Percentiles rank a stretch among this genome's conserved stretches.
phyloP scores from a whole-genome alignment of 2,329 filamentous ascomycete species.

The Beauveria australis region DNA sequence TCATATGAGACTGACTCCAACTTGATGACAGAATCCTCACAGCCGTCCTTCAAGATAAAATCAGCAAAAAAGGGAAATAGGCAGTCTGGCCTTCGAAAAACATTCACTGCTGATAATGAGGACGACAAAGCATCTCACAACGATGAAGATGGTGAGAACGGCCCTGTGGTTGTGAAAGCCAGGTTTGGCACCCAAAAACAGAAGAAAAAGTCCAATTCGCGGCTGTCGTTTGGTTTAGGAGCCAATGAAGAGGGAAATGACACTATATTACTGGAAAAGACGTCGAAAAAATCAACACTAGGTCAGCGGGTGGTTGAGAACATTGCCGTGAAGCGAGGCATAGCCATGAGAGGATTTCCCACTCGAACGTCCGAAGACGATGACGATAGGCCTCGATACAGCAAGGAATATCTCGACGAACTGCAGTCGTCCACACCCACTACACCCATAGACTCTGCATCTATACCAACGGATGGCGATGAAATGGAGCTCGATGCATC shows the following conservation, averaged over 20 bases:
- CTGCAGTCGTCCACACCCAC: constrained; percentile 79
- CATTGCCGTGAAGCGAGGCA: constrained; percentile 50
- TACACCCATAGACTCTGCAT: constrained; percentile 59
- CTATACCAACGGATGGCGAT: constrained; percentile 34
- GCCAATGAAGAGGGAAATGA: constrained; percentile 42
- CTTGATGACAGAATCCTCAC: constrained; percentile 23
- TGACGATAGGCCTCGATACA: constrained; percentile 71
- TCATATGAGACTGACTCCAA: constrained; percentile 10
- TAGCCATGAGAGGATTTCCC: constrained; percentile 42
- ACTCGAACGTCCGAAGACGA: constrained; percentile 50
- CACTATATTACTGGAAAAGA: constrained; percentile 37
- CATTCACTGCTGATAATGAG: constrained; percentile 39
- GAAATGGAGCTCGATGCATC: constrained; percentile 50
- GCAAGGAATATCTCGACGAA: constrained; percentile 76
- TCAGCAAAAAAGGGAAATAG: constrained; percentile 44
- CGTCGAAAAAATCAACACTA: constrained; percentile 58
- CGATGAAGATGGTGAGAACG: constrained; percentile 36
- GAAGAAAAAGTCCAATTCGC: constrained; percentile 58
- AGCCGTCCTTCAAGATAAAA: constrained; percentile 34
- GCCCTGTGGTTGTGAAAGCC: constrained; percentile 42
- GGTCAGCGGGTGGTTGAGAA: constrained; percentile 59
- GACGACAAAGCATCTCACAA: constrained; percentile 22
- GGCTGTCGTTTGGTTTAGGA: constrained; percentile 66
- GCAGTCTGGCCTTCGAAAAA: constrained; percentile 51
- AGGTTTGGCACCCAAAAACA: constrained; percentile 42